phyloP scores from a whole-genome alignment of 2,329 filamentous ascomycete species.

The Colletotrichum destructivum region DNA sequence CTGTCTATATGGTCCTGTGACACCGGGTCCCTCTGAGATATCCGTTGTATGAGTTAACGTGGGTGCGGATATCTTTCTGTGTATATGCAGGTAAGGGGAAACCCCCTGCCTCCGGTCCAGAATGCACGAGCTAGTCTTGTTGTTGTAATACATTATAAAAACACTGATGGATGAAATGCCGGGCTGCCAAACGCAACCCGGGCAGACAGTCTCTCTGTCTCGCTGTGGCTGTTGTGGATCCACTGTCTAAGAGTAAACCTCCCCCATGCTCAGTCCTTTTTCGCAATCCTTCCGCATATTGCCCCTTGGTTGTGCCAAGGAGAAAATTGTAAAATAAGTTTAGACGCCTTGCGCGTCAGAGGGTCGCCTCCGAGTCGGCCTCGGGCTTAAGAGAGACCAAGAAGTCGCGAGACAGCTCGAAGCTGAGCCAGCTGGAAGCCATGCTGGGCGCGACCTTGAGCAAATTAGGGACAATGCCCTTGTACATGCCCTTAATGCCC shows the following conservation, averaged over 20 bases:
- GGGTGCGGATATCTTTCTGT: not conserved
- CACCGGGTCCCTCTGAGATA: not conserved
- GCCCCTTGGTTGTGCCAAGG: not conserved
- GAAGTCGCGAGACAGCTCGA: constrained; percentile 93
- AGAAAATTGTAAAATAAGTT: not conserved
- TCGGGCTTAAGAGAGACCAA: constrained; percentile 74
- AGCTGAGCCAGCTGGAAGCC: constrained; percentile 98
- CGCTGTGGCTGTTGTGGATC: constrained; percentile 17
- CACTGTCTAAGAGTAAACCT: constrained; percentile 31
- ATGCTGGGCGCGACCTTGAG: constrained; percentile 98
- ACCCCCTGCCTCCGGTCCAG: constrained; percentile 8
- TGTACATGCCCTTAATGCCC: constrained; percentile 89
- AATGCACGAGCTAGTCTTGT: constrained; percentile 27
- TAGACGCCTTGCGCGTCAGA: constrained; percentile 26
- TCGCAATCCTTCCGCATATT: not conserved
- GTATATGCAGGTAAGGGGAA: not conserved
- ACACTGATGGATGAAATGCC: constrained; percentile 35
- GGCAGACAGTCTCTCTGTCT: constrained; percentile 33
- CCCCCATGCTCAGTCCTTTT: constrained; percentile 16
- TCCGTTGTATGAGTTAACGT: not conserved
- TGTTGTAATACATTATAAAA: constrained; percentile 42
- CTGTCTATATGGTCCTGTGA: constrained; percentile 3
- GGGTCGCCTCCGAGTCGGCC: constrained; percentile 46
- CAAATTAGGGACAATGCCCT: constrained; percentile 94
- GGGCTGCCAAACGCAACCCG: constrained; percentile 12